phyloP scores from a whole-genome alignment of 176 grass and related monocot genomes.

The Raddia distichophylla region DNA sequence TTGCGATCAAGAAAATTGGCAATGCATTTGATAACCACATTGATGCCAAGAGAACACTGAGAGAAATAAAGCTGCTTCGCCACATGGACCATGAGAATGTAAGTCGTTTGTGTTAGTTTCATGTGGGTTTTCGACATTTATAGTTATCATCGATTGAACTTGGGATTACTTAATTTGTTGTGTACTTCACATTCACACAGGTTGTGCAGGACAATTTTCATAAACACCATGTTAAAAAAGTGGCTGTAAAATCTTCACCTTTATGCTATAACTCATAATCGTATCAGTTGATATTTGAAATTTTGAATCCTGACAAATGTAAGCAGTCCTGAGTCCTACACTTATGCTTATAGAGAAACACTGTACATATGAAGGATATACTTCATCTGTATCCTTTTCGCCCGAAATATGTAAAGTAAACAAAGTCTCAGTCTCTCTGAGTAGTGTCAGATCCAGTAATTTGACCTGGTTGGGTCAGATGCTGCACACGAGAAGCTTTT shows the following conservation, averaged over 20 bases:
- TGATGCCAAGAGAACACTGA: constrained; percentile 82
- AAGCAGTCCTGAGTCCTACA: neutral
- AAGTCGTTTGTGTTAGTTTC: constrained; percentile 27
- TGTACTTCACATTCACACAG: constrained; percentile 7
- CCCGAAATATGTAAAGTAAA: neutral
- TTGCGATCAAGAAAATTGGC: constrained; percentile 89
- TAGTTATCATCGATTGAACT: constrained; percentile 1
- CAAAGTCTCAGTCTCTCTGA: neutral
- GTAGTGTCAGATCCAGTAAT: neutral
- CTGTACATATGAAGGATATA: constrained; percentile 24
- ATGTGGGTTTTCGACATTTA: neutral
- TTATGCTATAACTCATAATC: neutral
- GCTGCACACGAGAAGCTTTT: neutral
- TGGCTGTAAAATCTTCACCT: neutral
- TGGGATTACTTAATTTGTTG: neutral
- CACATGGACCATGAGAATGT: constrained; percentile 99
- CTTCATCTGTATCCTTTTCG: neutral
- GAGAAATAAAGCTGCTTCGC: constrained; percentile 90
- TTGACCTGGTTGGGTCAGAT: neutral
- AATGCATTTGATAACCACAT: constrained; percentile 87
- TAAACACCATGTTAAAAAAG: constrained; percentile 11
- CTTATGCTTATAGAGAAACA: constrained; percentile 24
- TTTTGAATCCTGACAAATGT: neutral
- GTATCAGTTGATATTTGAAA: constrained; percentile 28
- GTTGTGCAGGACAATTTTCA: neutral